Conservation (phyloP, 352 stramenopile genomes). For the Phytophthora constricta region DNA sequence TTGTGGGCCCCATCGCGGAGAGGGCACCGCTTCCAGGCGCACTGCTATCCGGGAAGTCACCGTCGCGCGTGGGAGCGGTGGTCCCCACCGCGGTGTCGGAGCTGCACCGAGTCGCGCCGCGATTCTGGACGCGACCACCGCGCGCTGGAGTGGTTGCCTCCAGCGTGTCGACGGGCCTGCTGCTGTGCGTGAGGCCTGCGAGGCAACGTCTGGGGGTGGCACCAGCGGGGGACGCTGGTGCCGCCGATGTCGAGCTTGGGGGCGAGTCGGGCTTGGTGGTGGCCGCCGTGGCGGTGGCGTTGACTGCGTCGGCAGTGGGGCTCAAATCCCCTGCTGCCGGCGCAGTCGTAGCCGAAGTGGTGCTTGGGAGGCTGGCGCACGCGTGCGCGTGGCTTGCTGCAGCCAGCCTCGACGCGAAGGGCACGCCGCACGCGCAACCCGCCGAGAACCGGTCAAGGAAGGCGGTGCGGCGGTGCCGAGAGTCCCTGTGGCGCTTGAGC, state of each 20-base stretch:
- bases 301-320: constrained; percentile 3
- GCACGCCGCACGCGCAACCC: constrained; percentile 21
- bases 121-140: no score
- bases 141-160: background rate
- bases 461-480: constrained; percentile 4
- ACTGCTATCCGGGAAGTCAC: no score
- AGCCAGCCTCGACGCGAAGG: constrained; percentile 17
- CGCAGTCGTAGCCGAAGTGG: constrained; percentile 1
- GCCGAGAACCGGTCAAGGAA: constrained; percentile 27
- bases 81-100: no score
- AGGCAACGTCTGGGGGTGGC: no score
- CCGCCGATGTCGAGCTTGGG: background rate
- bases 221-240: no score
- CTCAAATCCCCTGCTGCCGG: constrained; percentile 3
- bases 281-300: constrained; percentile 8
- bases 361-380: constrained; percentile 11
- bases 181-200: no score
- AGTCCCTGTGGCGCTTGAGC: constrained; percentile 16
- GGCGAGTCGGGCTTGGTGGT: constrained; percentile 1
- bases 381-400: constrained; percentile 23
- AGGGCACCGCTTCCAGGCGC: no score
- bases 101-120: no score
- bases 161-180: background rate
- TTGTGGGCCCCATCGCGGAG: no score
- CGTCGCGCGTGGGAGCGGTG: no score